Percentiles rank a stretch among this genome's conserved stretches.
These are phyloP conservation scores for Tolypocladium capitatum DNA, from an alignment of 2,329 filamentous ascomycete genomes.

Conservation along the genomic window DNA sequence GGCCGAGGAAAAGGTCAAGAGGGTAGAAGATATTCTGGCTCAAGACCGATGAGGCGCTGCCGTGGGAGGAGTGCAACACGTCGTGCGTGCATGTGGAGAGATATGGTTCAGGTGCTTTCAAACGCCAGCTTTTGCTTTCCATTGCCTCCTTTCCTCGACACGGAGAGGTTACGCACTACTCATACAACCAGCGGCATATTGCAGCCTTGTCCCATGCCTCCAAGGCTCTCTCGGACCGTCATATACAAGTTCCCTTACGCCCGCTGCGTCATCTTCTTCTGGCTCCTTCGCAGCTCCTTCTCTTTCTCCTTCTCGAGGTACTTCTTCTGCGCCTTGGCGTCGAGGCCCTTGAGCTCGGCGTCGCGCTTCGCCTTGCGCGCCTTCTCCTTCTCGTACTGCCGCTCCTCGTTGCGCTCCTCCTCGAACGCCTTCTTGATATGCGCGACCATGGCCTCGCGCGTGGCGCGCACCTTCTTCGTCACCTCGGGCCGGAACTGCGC, in stretches of 20 bases:
- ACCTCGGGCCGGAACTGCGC: slow-evolving; percentile 89
- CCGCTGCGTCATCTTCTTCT: slow-evolving; percentile 41
- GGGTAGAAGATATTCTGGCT: slow-evolving; percentile 38
- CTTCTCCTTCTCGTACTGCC: slow-evolving; percentile 56
- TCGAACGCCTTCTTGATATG: slow-evolving; percentile 71
- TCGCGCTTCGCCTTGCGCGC: slow-evolving; percentile 85
- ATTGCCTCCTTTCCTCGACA: not conserved
- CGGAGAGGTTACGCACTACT: slow-evolving; percentile 2
- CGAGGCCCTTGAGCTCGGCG: slow-evolving; percentile 60
- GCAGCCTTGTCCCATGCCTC: not conserved
- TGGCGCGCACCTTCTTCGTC: slow-evolving; percentile 64
- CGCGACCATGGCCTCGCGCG: slow-evolving; percentile 67
- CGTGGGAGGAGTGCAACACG: too few species aligned
- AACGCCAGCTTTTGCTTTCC: not conserved
- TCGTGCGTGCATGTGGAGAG: too few species aligned
- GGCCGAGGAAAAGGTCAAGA: slow-evolving; percentile 65
- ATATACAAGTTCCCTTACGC: slow-evolving; percentile 22
- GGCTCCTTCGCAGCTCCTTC: slow-evolving; percentile 48
- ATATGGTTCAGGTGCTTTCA: not conserved
- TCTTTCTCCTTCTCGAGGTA: slow-evolving; percentile 70
- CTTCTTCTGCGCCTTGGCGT: slow-evolving; percentile 75
- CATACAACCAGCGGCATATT: not conserved
- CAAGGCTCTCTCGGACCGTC: not conserved
- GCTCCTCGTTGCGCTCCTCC: slow-evolving; percentile 68
- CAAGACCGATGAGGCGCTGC: slow-evolving; percentile 1